These are phyloP conservation scores for Didymosphaeria variabile DNA, from an alignment of 2,329 filamentous ascomycete species.

Conservation along the genomic window DNA sequence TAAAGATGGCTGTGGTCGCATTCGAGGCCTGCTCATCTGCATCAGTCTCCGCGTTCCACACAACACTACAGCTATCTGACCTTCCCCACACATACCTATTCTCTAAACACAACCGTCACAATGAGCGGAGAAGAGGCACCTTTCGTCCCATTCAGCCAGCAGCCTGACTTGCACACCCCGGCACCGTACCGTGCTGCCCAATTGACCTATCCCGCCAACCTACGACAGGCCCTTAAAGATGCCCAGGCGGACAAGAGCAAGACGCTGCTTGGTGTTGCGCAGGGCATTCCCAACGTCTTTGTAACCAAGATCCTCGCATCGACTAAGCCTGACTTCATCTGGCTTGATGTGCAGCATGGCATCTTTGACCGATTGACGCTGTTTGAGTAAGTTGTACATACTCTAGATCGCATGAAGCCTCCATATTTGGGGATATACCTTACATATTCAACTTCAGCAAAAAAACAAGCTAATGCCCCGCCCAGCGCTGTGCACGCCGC, in stretches of 20 bases:
- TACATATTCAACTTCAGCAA: not conserved
- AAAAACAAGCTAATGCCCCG: conserved; percentile 6
- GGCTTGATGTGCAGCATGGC: conserved; percentile 39
- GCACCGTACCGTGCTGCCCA: conserved; percentile 33
- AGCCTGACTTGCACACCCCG: conserved; percentile 32
- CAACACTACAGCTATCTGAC: not conserved
- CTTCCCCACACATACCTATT: not conserved
- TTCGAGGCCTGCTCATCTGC: not conserved
- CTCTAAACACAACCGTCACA: conserved; percentile 2
- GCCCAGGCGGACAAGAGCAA: conserved; percentile 34
- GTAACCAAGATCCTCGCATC: conserved; percentile 38
- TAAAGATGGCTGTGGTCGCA: not conserved
- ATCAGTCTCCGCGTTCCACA: not conserved
- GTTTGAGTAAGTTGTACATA: conserved; percentile 30
- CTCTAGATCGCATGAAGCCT: not conserved
- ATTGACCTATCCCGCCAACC: conserved; percentile 36
- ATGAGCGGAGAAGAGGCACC: conserved; percentile 28
- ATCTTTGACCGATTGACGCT: conserved; percentile 38
- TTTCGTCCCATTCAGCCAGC: conserved; percentile 28
- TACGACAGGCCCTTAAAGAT: conserved; percentile 32
- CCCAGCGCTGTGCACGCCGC: conserved; percentile 37
- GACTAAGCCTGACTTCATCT: conserved; percentile 40
- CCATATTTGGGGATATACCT: too few relatives aligned
- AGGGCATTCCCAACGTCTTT: conserved; percentile 37
- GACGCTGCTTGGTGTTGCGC: conserved; percentile 36